Conservation (phyloP, 495 filamentous ascomycete species). For the Podospora pseudopauciseta region DNA sequence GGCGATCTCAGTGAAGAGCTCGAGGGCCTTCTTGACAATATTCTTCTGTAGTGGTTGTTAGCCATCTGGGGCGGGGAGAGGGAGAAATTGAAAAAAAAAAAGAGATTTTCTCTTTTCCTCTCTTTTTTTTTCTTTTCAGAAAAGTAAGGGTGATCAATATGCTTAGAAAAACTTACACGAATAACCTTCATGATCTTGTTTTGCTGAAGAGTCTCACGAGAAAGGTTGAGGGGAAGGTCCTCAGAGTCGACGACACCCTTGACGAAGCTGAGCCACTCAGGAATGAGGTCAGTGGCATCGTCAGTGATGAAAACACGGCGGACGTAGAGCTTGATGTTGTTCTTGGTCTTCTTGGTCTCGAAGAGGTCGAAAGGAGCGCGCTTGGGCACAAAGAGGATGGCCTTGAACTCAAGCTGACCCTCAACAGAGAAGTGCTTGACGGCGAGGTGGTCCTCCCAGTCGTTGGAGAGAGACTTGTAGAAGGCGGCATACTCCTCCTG, state of each 20-base stretch:
- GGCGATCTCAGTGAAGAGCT: slow-evolving; percentile 97
- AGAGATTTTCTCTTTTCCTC: no score
- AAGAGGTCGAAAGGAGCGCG: slow-evolving; percentile 99
- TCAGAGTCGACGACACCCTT: slow-evolving; percentile 99
- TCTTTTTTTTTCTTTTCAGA: no score
- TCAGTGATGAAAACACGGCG: slow-evolving; percentile 99
- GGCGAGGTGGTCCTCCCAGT: slow-evolving; percentile 98
- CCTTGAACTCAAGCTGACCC: slow-evolving; percentile 99
- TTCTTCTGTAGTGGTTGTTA: slow-evolving; percentile 62
- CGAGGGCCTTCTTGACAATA: slow-evolving; percentile 99
- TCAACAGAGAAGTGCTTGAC: slow-evolving; percentile 99
- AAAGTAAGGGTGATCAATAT: not conserved
- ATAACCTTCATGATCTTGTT: slow-evolving; percentile 99
- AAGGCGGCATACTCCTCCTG: slow-evolving; percentile 96
- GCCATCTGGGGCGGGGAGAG: not conserved
- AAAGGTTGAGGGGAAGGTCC: slow-evolving; percentile 97
- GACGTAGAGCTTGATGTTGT: slow-evolving; percentile 99
- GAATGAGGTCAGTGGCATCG: slow-evolving; percentile 97
- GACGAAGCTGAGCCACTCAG: slow-evolving; percentile 98
- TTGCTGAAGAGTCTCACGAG: slow-evolving; percentile 99
- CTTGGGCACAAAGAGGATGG: slow-evolving; percentile 99
- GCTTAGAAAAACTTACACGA: slow-evolving; percentile 41
- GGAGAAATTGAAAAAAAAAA: no score
- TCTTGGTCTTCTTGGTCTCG: slow-evolving; percentile 99
- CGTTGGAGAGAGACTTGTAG: slow-evolving; percentile 99